Base-by-base conservation (phyloP, 805 yeast species). In the Saccharomycopsis capsularis region DNA sequence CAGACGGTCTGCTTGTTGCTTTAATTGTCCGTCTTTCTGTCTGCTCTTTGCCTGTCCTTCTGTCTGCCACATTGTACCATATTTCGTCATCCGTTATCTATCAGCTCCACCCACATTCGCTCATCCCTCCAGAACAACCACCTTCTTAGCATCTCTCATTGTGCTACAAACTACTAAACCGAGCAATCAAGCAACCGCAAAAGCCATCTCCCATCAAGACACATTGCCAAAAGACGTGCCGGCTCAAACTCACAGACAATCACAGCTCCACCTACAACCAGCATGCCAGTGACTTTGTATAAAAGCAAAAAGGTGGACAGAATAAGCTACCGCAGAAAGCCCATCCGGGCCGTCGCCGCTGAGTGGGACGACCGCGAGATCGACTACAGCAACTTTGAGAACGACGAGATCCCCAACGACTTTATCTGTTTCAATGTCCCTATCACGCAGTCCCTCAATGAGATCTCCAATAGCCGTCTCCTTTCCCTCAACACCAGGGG, bases 351-450 rank as follows among this genome's bases (percentile, higher is more conserved):
- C 35, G 30, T 42, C 15, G 13, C 45, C 3, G 24, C 22, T 3
- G 40, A 42, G 2, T 34, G 30, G 21, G 45, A 50, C 25, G 46
- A 46, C 16, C 27, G 45, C 3, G 52, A 47, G 9, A 38, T 52
- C 6, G 55, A 52, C 30, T 52, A 49, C 38, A 46, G 40, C 22
- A 46, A 53, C 42, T 50, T 40, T 30, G 54, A 50, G 15, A 45
- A 30, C 25, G 56, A 53, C 25, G 54, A 53, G 25, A 30, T 53
- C 6, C 56, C 56, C 6, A 44, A 53, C 23, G 56, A 53, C 27
- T 53, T 50, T 34, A 42, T 53, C 16, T 53, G 56, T 29, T 53
- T 53, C 37, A 53, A 53, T 43, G 56, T 53, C 6, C 56, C 56
- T 40, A 50, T 53, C n/a, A 50, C 52, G 1, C 54, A 50, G 27